Evolutionary conservation across 2,329 filamentous ascomycete genomes (phyloP).

Genomic region (Herpomyces periplanetae): DNA sequence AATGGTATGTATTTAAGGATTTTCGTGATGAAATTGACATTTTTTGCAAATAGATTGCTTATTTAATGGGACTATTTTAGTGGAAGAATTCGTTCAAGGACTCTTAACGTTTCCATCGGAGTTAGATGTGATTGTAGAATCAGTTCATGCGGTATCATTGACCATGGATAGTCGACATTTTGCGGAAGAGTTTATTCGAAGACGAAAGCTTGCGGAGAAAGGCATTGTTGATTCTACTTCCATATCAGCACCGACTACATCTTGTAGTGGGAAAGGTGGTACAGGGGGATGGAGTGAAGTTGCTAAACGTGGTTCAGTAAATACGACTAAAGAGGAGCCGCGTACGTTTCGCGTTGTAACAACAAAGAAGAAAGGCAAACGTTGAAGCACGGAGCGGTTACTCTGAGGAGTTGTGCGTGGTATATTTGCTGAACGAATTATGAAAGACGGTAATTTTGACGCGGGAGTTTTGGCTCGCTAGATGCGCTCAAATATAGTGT

Average conservation of each 20-base stretch:
- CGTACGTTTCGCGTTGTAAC: conserved; percentile 49
- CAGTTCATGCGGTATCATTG: conserved; percentile 46
- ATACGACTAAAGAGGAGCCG: conserved; percentile 8
- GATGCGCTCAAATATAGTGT: no score
- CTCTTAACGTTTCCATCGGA: conserved; percentile 39
- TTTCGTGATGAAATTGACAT: no score
- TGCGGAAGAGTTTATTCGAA: conserved; percentile 66
- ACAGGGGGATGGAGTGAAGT: conserved; percentile 73
- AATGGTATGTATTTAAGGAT: conserved; percentile 14
- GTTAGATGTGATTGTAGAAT: conserved; percentile 44
- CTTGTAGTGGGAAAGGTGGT: conserved; percentile 10
- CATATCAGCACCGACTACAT: conserved; percentile 8
- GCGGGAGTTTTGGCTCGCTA: no score
- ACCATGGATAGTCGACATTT: conserved; percentile 80
- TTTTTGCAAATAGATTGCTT: no score
- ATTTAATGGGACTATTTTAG: conserved; percentile 11
- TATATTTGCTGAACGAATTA: no score
- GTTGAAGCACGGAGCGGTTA: no score
- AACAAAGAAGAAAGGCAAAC: conserved; percentile 61
- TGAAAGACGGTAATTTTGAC: no score
- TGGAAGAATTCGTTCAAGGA: conserved; percentile 37
- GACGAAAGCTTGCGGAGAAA: conserved; percentile 69
- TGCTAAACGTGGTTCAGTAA: conserved; percentile 39
- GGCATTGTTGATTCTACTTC: conserved; percentile 37
- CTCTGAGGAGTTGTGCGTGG: no score